Evolutionary conservation across 352 stramenopile genomes (phyloP), one percentile per base, ranked within the genome.

Genomic region (Aphanomyces stellatus): DNA sequence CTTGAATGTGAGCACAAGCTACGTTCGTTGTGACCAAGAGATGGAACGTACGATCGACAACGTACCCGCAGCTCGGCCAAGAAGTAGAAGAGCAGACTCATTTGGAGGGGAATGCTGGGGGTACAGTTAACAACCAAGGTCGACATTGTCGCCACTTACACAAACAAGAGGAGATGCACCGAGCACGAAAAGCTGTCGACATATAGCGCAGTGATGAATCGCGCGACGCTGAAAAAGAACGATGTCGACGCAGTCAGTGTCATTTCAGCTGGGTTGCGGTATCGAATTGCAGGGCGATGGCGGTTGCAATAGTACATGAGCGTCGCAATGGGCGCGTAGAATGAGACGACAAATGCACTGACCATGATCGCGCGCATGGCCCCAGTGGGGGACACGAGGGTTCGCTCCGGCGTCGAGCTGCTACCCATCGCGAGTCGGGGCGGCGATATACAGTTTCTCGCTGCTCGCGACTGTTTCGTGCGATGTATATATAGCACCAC

Each of bases 1-100:
- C 17, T 51, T 30, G 17, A 64, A 64, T 17, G 35, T 64, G 3
- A 64, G 15, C 6, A 64, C 55, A 30, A 64, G 7, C 55, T 64
- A 43, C 17, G 33, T n/a, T n/a, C 22, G 22, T n/a, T 33, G 27
- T 34, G n/a, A 51, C n/a, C 42, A 51, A n/a, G 30, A 22, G 22
- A 37, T 15, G 5, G 7, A 57, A 43, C 22, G 15, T 4, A 43
- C 31, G 17, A 41, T 28, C 4, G 28, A 37, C 17, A n/a, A 41
- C 28, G 51, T 41, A 43, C 55, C 17, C 22, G 35, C 11, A 64
- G 33, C 19, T 64, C 40, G 35, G 55, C 55, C 33, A 64, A 46
- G 11, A 64, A 34, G 22, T 53, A 64, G 15, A 11, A 25, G 8
- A 64, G 24, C 11, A 64, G 40, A 7, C 33, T 27, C n/a, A 46